Percentiles rank a stretch among this genome's conserved stretches.
Conservation (phyloP, 2,329 filamentous ascomycete genomes). For the Pseudovirgaria hyperparasitica region DNA sequence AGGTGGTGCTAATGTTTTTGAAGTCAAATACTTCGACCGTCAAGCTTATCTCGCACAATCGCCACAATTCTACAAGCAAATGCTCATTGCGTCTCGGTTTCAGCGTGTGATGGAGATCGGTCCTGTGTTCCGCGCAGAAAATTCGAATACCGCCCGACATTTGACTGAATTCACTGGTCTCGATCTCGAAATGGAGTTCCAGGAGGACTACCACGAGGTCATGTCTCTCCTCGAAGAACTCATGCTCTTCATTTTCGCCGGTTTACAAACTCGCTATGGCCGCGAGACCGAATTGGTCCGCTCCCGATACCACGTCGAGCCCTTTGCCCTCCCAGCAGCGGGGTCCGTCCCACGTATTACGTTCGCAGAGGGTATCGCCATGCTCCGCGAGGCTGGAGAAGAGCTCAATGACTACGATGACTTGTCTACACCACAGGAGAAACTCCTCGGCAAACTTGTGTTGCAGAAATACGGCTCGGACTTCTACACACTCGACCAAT, state of each 20-base stretch:
- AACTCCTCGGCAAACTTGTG: conserved; percentile 76
- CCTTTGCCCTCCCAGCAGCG: conserved; percentile 60
- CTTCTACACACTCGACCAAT: conserved; percentile 96
- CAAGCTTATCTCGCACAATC: conserved; percentile 70
- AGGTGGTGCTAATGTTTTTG: conserved; percentile 85
- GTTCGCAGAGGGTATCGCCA: conserved; percentile 65
- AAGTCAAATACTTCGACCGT: conserved; percentile 77
- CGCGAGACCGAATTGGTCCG: conserved; percentile 63
- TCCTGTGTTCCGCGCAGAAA: conserved; percentile 75
- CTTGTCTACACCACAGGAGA: conserved; percentile 69
- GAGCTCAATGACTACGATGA: conserved; percentile 68
- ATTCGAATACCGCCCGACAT: conserved; percentile 72
- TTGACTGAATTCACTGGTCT: conserved; percentile 85
- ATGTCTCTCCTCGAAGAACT: conserved; percentile 59
- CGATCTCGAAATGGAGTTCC: conserved; percentile 83
- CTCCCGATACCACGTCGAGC: conserved; percentile 59
- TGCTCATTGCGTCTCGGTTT: conserved; percentile 67
- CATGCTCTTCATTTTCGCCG: conserved; percentile 67
- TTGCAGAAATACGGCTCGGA: conserved; percentile 85
- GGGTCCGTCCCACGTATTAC: conserved; percentile 66
- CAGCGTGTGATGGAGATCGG: conserved; percentile 69
- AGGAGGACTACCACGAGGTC: conserved; percentile 66
- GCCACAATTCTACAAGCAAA: conserved; percentile 80
- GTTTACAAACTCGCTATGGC: conserved; percentile 52
- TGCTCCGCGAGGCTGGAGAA: conserved; percentile 65